These are phyloP conservation scores for Parasitella parasitica DNA, from an alignment of 371 early-diverging fungal genomes.

Conservation along the genomic window DNA sequence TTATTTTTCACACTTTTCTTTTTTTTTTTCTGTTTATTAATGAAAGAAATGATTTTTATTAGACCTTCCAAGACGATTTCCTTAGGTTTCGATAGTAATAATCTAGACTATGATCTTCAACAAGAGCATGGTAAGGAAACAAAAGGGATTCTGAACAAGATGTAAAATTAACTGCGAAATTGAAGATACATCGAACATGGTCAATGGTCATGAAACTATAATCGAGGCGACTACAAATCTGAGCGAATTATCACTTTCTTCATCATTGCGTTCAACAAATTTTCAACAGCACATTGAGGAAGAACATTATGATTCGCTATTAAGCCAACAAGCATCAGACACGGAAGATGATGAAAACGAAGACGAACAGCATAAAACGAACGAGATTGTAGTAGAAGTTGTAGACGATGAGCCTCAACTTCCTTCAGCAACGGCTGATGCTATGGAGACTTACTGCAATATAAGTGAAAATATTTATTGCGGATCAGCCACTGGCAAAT, in stretches of 20 bases:
- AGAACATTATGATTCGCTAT: neutral
- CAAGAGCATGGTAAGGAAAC: neutral
- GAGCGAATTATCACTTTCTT: neutral
- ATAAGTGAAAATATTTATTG: conserved; percentile 67
- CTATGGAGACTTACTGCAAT: conserved; percentile 57
- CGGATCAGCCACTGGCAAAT: conserved; percentile 67
- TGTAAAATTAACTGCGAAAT: neutral
- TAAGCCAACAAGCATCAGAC: neutral
- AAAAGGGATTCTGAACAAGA: neutral
- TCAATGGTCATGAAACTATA: conserved; percentile 1
- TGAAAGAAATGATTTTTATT: neutral
- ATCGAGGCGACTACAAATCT: neutral
- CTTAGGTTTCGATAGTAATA: conserved; percentile 8
- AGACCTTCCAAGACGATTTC: conserved; percentile 15
- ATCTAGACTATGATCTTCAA: conserved; percentile 3
- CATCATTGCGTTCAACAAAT: neutral
- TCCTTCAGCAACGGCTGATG: conserved; percentile 51
- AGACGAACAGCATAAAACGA: neutral
- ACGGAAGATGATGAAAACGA: neutral
- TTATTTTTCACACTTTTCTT: neutral
- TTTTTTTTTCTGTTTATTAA: neutral
- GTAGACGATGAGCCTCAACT: conserved; percentile 9
- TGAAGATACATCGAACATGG: conserved; percentile 3
- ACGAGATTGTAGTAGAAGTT: neutral
- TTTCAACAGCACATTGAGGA: neutral